Evolutionary conservation across 768 basidiomycete genomes (phyloP), one percentile per base, ranked within the genome.

Genomic region (Rhodotorula graminis): DNA sequence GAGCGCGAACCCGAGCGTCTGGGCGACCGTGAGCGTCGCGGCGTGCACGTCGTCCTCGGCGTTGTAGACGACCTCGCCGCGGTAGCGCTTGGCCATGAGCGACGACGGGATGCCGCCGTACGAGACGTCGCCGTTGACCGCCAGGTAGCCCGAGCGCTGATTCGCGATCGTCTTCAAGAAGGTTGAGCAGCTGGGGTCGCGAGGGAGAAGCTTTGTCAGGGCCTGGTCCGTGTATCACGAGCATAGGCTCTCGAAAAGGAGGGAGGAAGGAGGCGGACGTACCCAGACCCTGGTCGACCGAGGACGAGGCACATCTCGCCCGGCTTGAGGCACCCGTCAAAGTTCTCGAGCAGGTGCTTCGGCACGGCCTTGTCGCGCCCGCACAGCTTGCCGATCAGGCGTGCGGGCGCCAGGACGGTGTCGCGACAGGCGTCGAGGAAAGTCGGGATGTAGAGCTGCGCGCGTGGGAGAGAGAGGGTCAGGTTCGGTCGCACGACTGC

Each of bases 31-130:
- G 42, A 95, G 84, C 18, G 89, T 90, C 14, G 93, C 90, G 76
- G 92, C 91, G 79, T 93, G 92, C 1, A 90, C 83, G 78, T 96
- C 93, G 78, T 93, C 91, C 82, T 71, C 91, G 46, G 66, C 89
- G 72, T 81, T 81, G 74, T 83, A 82, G 21, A 78, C 75, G 59
- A 80, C 80, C 53, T 78, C 77, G 37, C 77, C 77, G 29, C 68
- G 65, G 60, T 73, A 78, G n/a, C 67, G 67, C 69, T 75, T 77
- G n/a, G 60, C 37, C 69, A 94, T 84, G 66, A 91, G 84, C 2
- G 86, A 81, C 2, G 89, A 86, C 0, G 87, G 82, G 70, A 94
- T 84, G 1, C 90, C 88, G 78, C 90, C 90, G 77, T 94, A 96
- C 61, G 84, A 82, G 8, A 93, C 85, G 0, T 88, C 83, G 33